Evolutionary conservation across 148 eudicot genomes (phyloP), one percentile per base, ranked within the genome.

Genomic region (Polygonum maritimum): DNA sequence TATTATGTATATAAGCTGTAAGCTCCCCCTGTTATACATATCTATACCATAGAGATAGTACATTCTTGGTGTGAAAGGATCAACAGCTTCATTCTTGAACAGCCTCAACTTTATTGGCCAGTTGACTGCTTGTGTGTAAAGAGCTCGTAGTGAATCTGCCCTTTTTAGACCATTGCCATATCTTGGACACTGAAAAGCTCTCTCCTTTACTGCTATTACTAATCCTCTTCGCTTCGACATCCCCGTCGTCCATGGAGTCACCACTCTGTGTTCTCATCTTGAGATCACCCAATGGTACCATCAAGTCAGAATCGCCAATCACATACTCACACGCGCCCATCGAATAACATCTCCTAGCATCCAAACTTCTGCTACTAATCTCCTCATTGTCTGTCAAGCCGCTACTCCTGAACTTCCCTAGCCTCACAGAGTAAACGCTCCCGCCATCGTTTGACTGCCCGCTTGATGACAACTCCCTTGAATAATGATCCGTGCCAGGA

Each of bases 131-230:
- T 44, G 47, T 44, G 69, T 77, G 80, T 45, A 74, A 78, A 49
- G 80, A 81, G 80, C 79, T 74, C 65, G 47, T 44, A 6, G 76
- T 38, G 52, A 80, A 74, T 38, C 80, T 82, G 58, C 78, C 73
- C 80, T 82, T 87, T 84, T 87, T 89, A 58, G 90, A 84, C 92
- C 92, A 85, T 16, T 82, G 83, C 89, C 92, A 89, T 13, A 89
- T 89, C 87, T 87, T 89, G n/a, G 92, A 89, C n/a, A 89, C 86
- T 18, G 92, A 89, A 62, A 84, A 87, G 70, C 92, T 89, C 5
- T 89, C 92, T 36, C 88, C 84, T 76, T 65, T 85, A 3, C 84
- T 48, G 19, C 78, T 73, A 18, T 75, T 73, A 82, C 81, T 83
- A 15, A 87, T 89, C 85, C 78, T 85, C 80, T 85, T 81, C 13